Evolutionary conservation across 2,329 filamentous ascomycete species (phyloP), one percentile per base, ranked within the genome.

Genomic region (Periconia digitata): DNA sequence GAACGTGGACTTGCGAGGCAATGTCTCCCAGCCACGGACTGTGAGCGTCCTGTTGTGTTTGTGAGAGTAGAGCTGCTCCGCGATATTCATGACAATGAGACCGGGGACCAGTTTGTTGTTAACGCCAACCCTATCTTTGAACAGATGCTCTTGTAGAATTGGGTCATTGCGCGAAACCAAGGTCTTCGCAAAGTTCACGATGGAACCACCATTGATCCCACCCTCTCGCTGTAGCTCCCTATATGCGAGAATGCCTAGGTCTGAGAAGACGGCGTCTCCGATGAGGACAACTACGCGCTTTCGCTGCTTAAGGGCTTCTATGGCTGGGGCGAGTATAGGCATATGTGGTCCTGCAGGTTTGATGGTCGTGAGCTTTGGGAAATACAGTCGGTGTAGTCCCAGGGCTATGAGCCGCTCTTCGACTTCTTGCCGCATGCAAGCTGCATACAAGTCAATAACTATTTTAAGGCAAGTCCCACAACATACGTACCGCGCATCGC

Each of bases 61-160:
- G 35, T 87, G 83, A 67, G 87, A 89, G 85, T 90, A 96, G 60
- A 85, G 76, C 16, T 89, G 74, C 71, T 95, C 85, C 4, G 89
- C 90, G 3, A 84, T 77, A 65, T 96, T 96, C 39, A 90, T 82
- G 21, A 96, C 74, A 22, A 96, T 73, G 47, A 96, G 73, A 3
- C 81, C 87, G 0, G 79, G 84, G 1, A 62, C 54, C 4, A 66
- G 43, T 6, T 50, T 51, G 8, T 51, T 36, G 13, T 63, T 43
- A 21, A 63, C 39, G 20, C 37, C 38, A 38, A 42, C 54, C 12
- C 56, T 56, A 44, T 70, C 67, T 12, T 54, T 40, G n/a, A 46
- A 47, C 0, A 55, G 24, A 20, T 51, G 42, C 3, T 55, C 27
- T 20, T 40, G 42, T 8, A 61, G 46, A 8, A 58, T 41, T 6